Percentiles rank a stretch among this genome's conserved stretches.
phyloP scores from a whole-genome alignment of 805 yeast genomes.

The Candida easanensis region DNA sequence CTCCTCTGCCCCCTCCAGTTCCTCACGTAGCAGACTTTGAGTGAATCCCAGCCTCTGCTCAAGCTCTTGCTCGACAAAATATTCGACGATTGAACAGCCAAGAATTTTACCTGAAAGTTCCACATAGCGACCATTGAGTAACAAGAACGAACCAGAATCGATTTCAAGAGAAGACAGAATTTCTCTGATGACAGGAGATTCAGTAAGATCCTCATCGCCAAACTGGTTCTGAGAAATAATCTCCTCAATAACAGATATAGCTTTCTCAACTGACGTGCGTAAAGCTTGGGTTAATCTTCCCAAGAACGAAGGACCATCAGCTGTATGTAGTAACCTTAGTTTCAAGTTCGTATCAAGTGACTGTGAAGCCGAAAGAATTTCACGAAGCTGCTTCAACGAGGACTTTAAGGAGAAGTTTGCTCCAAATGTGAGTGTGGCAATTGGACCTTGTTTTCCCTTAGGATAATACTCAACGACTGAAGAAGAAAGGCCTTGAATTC shows the following conservation, averaged over 20 bases:
- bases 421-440: slow-evolving; percentile 47
- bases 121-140: slow-evolving; percentile 54
- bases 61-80: slow-evolving; percentile 45
- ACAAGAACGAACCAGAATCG: slow-evolving; percentile 37
- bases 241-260: slow-evolving; percentile 14
- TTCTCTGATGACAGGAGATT: slow-evolving; percentile 7
- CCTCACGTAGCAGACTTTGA: slow-evolving; percentile 21
- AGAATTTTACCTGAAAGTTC: slow-evolving; percentile 31
- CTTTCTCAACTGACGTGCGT: slow-evolving; percentile 15
- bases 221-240: slow-evolving; percentile 13
- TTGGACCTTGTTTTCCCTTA: slow-evolving; percentile 6
- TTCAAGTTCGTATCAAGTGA: slow-evolving; percentile 31
- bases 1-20: slow-evolving; percentile 13
- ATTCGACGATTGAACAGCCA: slow-evolving; percentile 31
- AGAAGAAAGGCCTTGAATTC: slow-evolving; percentile 3
- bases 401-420: slow-evolving; percentile 48
- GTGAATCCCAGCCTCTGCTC: slow-evolving; percentile 40
- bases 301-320: slow-evolving; percentile 17
- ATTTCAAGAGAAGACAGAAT: slow-evolving; percentile 33
- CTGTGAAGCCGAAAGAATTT: slow-evolving; percentile 30
- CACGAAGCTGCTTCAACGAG: slow-evolving; percentile 43
- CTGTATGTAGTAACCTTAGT: slow-evolving; percentile 35
- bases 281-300: slow-evolving; percentile 20
- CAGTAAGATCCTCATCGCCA: slow-evolving; percentile 9
- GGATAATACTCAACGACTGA: slow-evolving; percentile 25